These are phyloP conservation scores for Raffaelea arxii DNA, from an alignment of 2,329 filamentous ascomycete genomes.

Conservation along the genomic window DNA sequence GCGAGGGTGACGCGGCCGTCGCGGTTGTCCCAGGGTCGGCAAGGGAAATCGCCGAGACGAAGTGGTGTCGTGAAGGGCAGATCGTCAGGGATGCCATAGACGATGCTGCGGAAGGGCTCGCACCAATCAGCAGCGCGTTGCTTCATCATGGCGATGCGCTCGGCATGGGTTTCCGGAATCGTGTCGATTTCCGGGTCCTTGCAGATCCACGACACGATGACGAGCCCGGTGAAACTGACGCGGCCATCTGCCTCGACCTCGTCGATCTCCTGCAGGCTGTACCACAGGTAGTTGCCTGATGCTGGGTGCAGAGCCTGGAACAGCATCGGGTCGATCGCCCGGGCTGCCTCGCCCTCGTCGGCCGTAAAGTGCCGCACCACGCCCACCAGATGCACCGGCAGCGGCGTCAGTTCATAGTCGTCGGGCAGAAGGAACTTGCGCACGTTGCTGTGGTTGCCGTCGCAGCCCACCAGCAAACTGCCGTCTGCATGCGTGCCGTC, in stretches of 20 bases:
- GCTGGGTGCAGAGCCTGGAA: slow-evolving; percentile 44
- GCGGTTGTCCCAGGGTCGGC: slow-evolving; percentile 29
- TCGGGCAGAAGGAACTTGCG: slow-evolving; percentile 23
- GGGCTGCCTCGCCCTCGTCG: slow-evolving; percentile 26
- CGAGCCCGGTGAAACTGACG: slow-evolving; percentile 30
- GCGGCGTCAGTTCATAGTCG: slow-evolving; percentile 18
- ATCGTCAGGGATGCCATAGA: slow-evolving; percentile 33
- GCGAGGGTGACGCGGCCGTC: slow-evolving; percentile 35
- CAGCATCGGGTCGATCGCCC: slow-evolving; percentile 41
- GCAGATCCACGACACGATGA: slow-evolving; percentile 37
- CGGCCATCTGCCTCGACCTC: slow-evolving; percentile 20
- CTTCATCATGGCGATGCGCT: slow-evolving; percentile 30
- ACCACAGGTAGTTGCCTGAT: slow-evolving; percentile 40
- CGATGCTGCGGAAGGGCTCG: slow-evolving; percentile 28
- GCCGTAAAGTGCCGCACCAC: slow-evolving; percentile 26
- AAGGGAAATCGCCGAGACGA: slow-evolving; percentile 26
- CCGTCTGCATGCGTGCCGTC: slow-evolving; percentile 24
- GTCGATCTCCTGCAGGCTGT: slow-evolving; percentile 29
- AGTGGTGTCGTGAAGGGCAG: slow-evolving; percentile 26
- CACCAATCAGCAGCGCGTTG: slow-evolving; percentile 21
- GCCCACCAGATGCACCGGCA: slow-evolving; percentile 29
- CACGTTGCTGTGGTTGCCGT: slow-evolving; percentile 28
- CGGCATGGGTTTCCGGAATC: slow-evolving; percentile 20
- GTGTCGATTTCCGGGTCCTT: slow-evolving; percentile 20
- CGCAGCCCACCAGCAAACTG: slow-evolving; percentile 27